Evolutionary conservation across 1,284 basidiomycete genomes (phyloP).

Genomic region (Singerocomus rubriflavus): DNA sequence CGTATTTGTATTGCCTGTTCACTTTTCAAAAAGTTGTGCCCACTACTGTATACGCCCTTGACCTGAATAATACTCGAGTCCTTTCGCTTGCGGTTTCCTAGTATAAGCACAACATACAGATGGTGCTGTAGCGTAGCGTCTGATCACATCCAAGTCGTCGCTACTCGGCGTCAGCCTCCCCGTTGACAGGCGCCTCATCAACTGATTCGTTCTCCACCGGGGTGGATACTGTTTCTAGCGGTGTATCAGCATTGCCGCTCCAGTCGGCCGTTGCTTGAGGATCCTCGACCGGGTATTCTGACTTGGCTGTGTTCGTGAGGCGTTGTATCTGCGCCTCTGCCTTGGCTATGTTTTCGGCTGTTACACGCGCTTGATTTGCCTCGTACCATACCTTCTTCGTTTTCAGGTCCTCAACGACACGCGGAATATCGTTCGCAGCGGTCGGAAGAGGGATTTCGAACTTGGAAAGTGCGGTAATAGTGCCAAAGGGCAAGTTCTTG

Average conservation of each 20-base stretch:
- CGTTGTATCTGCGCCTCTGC: slow-evolving; percentile 79
- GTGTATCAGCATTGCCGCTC: slow-evolving; percentile 46
- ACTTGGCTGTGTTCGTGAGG: slow-evolving; percentile 47
- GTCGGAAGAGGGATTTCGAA: slow-evolving; percentile 91
- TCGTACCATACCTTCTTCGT: slow-evolving; percentile 96
- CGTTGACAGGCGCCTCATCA: slow-evolving; percentile 41
- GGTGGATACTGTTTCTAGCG: slow-evolving; percentile 47
- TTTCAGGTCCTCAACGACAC: slow-evolving; percentile 87
- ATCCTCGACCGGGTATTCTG: slow-evolving; percentile 46
- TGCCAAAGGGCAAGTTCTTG: slow-evolving; percentile 70
- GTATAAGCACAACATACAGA: slow-evolving; percentile 19
- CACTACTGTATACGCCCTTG: slow-evolving; percentile 31
- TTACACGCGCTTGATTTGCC: slow-evolving; percentile 67
- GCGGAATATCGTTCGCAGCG: slow-evolving; percentile 73
- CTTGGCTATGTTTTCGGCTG: slow-evolving; percentile 71
- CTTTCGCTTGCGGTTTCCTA: slow-evolving; percentile 14
- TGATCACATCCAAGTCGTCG: slow-evolving; percentile 10
- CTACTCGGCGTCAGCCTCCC: slow-evolving; percentile 38
- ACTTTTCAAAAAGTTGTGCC: slow-evolving; percentile 32
- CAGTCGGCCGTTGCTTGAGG: slow-evolving; percentile 33
- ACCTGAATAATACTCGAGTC: slow-evolving; percentile 33
- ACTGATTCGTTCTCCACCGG: slow-evolving; percentile 33
- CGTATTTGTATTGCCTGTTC: slow-evolving; percentile 34
- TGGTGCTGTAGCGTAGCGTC: slow-evolving; percentile 5
- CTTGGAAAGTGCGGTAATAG: slow-evolving; percentile 82